Percentiles rank a stretch among this genome's conserved stretches.
Evolutionary conservation across 2,329 filamentous ascomycete genomes (phyloP).

Genomic region (Exophiala spinifera): DNA sequence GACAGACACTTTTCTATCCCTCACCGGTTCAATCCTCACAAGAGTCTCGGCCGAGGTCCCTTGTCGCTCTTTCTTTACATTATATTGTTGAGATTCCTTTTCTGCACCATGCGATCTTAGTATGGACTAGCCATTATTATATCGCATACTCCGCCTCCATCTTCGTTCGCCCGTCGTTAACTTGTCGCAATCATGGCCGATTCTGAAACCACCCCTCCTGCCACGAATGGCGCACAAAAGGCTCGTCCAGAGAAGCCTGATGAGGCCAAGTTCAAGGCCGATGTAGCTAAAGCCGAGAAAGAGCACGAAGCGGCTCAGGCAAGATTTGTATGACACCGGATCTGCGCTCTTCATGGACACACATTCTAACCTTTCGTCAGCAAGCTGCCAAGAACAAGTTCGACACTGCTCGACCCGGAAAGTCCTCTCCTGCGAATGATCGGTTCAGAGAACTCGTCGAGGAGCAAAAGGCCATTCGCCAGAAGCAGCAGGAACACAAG

Average conservation of each 20-base stretch:
- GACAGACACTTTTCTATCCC: background rate
- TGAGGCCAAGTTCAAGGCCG: conserved; percentile 76
- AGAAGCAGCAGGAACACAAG: conserved; percentile 86
- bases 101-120: conserved; percentile 9
- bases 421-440: conserved; percentile 73
- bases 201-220: conserved; percentile 31
- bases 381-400: conserved; percentile 85
- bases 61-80: background rate
- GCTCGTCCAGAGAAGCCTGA: conserved; percentile 80
- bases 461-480: conserved; percentile 78
- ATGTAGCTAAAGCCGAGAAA: conserved; percentile 79
- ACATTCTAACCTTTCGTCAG: conserved; percentile 46
- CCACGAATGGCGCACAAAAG: conserved; percentile 37
- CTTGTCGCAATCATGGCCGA: conserved; percentile 36
- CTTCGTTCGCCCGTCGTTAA: conserved; percentile 14
- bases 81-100: background rate
- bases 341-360: background rate
- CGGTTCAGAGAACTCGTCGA: conserved; percentile 67
- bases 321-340: conserved; percentile 54
- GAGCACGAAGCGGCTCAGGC: conserved; percentile 76
- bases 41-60: background rate
- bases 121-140: conserved; percentile 19
- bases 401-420: conserved; percentile 76
- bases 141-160: conserved; percentile 8
- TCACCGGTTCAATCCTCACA: background rate